Conservation (phyloP, 495 filamentous ascomycete genomes). For the Aspergillus steynii region DNA sequence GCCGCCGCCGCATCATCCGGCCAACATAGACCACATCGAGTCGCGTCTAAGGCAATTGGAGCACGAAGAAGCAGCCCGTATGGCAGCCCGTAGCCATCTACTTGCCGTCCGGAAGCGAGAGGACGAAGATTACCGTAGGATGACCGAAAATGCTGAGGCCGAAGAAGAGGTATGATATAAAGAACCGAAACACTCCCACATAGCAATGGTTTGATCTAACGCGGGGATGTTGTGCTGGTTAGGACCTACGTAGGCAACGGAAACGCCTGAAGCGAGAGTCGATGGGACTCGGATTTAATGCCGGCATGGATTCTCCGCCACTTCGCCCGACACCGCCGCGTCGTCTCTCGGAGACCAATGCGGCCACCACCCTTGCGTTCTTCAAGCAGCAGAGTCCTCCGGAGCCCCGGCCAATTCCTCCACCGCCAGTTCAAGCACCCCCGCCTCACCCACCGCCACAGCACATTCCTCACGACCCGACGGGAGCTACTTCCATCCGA, state of each 20-base stretch:
- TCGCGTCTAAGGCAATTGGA: conserved; percentile 46
- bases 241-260: conserved; percentile 50
- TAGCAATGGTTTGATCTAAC: conserved; percentile 13
- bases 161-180: conserved; percentile 47
- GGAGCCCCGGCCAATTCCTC: conserved; percentile 43
- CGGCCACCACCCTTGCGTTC: conserved; percentile 52
- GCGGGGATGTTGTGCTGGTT: conserved; percentile 3
- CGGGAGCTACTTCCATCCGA: conserved; percentile 32
- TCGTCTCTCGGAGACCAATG: conserved; percentile 49
- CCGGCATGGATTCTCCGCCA: conserved; percentile 42
- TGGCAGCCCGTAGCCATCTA: conserved; percentile 44
- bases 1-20: conserved; percentile 25
- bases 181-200: conserved; percentile 2
- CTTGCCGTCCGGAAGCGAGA: conserved; percentile 49
- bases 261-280: conserved; percentile 50
- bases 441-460: conserved; percentile 26
- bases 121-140: conserved; percentile 48
- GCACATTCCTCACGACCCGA: conserved; percentile 33
- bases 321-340: conserved; percentile 45
- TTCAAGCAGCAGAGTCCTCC: conserved; percentile 52
- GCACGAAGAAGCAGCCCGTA: conserved; percentile 48
- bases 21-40: conserved; percentile 47
- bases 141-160: conserved; percentile 47
- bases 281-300: conserved; percentile 44
- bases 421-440: conserved; percentile 32